Conservation (phyloP, 208 protist genomes). For the Wallacemonas sp. region DNA sequence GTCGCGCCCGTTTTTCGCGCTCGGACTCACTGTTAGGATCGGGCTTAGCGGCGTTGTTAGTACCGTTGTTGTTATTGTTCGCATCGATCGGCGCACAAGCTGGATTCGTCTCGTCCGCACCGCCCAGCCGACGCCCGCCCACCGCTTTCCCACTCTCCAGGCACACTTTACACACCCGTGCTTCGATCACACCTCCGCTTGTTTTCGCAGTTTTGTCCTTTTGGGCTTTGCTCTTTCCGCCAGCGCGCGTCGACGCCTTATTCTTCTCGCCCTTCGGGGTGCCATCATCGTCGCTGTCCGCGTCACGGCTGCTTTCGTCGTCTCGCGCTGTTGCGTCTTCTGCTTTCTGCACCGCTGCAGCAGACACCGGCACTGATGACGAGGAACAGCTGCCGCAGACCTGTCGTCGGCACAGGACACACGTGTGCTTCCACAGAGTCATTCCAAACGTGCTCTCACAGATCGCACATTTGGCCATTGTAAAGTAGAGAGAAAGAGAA, state of each 20-base stretch:
- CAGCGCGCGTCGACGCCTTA: too few relatives aligned
- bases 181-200: constrained; percentile 5
- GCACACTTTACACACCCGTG: constrained; percentile 28
- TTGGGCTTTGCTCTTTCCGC: background rate
- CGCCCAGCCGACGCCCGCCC: constrained; percentile 15
- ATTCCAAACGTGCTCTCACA: constrained; percentile 55
- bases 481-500: background rate
- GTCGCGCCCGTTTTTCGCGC: constrained; percentile 33
- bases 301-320: background rate
- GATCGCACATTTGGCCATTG: constrained; percentile 32
- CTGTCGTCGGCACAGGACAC: constrained; percentile 37
- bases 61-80: background rate
- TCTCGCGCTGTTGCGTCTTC: constrained; percentile 18
- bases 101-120: background rate
- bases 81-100: background rate
- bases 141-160: background rate
- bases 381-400: constrained; percentile 68
- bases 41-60: background rate
- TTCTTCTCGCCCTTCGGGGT: background rate
- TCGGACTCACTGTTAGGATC: constrained; percentile 40
- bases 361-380: constrained; percentile 4
- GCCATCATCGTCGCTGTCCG: background rate
- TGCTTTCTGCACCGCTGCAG: background rate
- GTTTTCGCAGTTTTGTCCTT: background rate
- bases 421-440: constrained; percentile 52